Evolutionary conservation across 1,139 yeast species (phyloP), one percentile per base, ranked within the genome.

Genomic region (Suhomyces coccinellae): DNA sequence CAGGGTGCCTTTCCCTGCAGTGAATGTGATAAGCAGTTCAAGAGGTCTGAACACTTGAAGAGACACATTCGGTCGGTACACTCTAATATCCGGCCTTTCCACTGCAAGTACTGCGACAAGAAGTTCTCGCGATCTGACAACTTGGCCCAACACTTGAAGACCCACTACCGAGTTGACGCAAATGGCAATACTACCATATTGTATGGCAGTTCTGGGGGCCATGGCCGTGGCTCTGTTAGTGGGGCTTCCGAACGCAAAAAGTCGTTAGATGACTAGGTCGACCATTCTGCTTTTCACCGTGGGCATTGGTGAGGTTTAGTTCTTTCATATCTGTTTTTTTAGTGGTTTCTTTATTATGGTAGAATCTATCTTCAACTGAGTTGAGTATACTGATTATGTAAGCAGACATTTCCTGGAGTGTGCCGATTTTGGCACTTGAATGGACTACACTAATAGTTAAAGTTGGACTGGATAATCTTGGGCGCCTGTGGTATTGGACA

Each of bases 61-160:
- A 61, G 80, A 46, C 80, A 75, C 52, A 66, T 71, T 36, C 56
- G 80, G 46, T 71, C 77, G 4, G 80, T 75, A 26, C 80, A 75
- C 55, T 70, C 76, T 13, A 73, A 72, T 51, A 71, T 72, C 43
- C 60, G 79, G 26, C 80, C 80, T 1, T 75, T 71, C 61, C 77
- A 71, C 48, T 75, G 80, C 58, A 70, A 70, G 48, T 70, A 67
- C 52, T 75, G 80, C 56, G 79, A 74, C 30, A 75, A 75, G 65
- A 73, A 72, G 58, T 75, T 75, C 49, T 65, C 72, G 47, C 56
- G 80, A 46, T 65, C 71, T 12, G 80, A 75, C 57, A 75, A 75
- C 52, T 66, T 75, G 58, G 77, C 79, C 11, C 79, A 74, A 54
- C 80, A 75, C 57, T 65, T 73, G 54, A 74, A 75, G 56, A 75